Evolutionary conservation across 2,329 filamentous ascomycete genomes (phyloP), one percentile per base, ranked within the genome.

Genomic region (Xylaria digitata): DNA sequence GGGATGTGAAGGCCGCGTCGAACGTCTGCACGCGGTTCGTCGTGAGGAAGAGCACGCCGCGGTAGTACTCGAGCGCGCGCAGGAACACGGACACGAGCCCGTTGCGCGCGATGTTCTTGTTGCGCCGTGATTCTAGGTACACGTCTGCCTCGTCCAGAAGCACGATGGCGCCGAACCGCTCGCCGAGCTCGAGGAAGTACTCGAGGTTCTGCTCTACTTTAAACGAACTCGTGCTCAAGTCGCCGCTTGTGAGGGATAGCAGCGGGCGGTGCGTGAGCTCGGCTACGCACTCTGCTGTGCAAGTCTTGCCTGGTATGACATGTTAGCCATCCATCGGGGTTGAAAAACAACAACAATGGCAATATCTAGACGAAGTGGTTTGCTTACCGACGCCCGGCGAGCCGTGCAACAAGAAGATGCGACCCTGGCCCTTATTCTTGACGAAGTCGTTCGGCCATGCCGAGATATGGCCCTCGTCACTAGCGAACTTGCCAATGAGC

Each of bases 71-170:
- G 61, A 85, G 79, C 0, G 81, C 82, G n/a, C 83, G 81, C 26
- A 85, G 75, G 75, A 85, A 85, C 62, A 84, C 72, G 17, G 81
- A 83, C 30, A 85, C 83, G 11, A 85, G 77, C 0, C 80, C 81
- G 73, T 85, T 85, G 65, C 82, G 81, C 23, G 74, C 76, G 54
- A 84, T 79, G 71, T 85, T 82, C 32, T 72, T 76, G 23, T 78
- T 72, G 1, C 77, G 77, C 1, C 87, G 84, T 59, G 82, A 76
- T 75, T 88, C 85, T 8, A 89, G 82, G 75, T 87, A 89, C 19
- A 88, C 85, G 62, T 89, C 87, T 2, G 85, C 86, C 75, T 89
- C 87, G 72, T 89, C 86, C 4, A 89, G 79, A 2, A 89, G 80
- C 6, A 87, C 80, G 6, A 88, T 80, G 43, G 82, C 85, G 19